Base-by-base conservation (phyloP, 331 rosid species). In the Malus hybrid region DNA sequence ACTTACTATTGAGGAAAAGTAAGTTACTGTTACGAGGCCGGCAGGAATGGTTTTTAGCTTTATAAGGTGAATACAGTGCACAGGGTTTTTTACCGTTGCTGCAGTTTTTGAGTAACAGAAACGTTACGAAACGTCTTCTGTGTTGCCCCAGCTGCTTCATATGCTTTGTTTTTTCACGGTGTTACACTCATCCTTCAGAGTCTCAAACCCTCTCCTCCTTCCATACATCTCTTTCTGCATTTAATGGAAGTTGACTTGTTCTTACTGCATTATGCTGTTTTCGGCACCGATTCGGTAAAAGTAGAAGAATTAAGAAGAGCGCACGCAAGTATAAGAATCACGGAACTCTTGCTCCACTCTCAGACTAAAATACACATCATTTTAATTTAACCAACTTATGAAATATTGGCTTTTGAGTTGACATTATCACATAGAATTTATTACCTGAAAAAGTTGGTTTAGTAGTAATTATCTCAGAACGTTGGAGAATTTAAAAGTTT, bases 101-200 rank as follows among this genome's bases (percentile, higher is more conserved):
- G 57, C 80, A 65, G 74, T 20, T 55, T 70, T 76, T 70, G 80
- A 44, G 80, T 65, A 65, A 76, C 59, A 75, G 65, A 80, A 72
- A 55, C 69, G 80, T 75, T 64, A 64, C 62, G 29, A 78, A 63
- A 62, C 7, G 64, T 59, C 7, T 11, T 22, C 16, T 10, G 29
- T 10, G 56, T 50, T 15, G n/a, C 56, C 56, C n/a, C 2, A 2
- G 9, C 56, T 50, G 56, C 1, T 50, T 59, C 14, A 56, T n/a
- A 3, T 56, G 24, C 61, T n/a, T 50, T 56, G 27, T 3, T 56
- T 56, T 56, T 56, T 18, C 61, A 56, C 2, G 31, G 64, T 59
- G 18, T 61, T 31, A 2, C 55, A 34, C 67, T 72, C 34, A 15
- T 15, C 56, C 8, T 50, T 50, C 55, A 50, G 5, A 50, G 55